Percentiles rank a stretch among this genome's conserved stretches.
phyloP scores from a whole-genome alignment of 192 early-diverging fungal genomes.

The Coemansia biformis region DNA sequence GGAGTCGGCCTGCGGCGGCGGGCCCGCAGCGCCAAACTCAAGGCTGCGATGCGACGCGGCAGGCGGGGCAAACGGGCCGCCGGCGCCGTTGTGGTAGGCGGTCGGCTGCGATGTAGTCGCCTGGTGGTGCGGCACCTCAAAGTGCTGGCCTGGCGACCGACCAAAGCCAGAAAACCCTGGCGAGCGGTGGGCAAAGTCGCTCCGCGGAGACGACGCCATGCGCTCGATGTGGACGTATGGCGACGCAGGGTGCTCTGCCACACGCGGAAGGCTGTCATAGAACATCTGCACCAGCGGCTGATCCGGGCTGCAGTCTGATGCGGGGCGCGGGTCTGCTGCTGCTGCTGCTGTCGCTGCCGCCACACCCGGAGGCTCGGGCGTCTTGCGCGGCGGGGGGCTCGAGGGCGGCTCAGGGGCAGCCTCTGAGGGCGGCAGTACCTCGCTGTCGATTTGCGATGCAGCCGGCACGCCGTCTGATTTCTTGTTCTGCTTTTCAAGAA shows the following conservation, averaged over 20 bases:
- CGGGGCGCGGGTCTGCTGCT: background rate
- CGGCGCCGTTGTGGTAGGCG: too few relatives aligned
- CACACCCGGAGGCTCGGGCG: slow-evolving; percentile 4
- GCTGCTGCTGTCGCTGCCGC: background rate
- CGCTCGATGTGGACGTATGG: slow-evolving; percentile 1
- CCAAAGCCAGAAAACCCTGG: slow-evolving; percentile 2
- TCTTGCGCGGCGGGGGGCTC: background rate
- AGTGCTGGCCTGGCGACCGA: slow-evolving; percentile 1
- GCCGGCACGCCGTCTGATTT: slow-evolving; percentile 11
- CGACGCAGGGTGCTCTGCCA: background rate
- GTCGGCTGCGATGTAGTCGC: background rate
- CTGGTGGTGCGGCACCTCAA: background rate
- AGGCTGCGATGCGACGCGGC: slow-evolving; percentile 2
- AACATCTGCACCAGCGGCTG: background rate
- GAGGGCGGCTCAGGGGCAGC: background rate
- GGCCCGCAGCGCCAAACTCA: slow-evolving; percentile 2
- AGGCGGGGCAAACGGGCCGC: background rate
- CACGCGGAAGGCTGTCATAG: background rate
- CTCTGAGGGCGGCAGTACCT: too few relatives aligned
- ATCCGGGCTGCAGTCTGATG: too few relatives aligned
- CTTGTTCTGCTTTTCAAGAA: slow-evolving; percentile 44
- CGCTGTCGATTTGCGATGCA: background rate
- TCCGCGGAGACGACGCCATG: slow-evolving; percentile 4
- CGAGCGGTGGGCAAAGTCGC: background rate
- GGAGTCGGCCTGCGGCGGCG: background rate